phyloP scores from a whole-genome alignment of 768 basidiomycete genomes.

The Phaffia australis region DNA sequence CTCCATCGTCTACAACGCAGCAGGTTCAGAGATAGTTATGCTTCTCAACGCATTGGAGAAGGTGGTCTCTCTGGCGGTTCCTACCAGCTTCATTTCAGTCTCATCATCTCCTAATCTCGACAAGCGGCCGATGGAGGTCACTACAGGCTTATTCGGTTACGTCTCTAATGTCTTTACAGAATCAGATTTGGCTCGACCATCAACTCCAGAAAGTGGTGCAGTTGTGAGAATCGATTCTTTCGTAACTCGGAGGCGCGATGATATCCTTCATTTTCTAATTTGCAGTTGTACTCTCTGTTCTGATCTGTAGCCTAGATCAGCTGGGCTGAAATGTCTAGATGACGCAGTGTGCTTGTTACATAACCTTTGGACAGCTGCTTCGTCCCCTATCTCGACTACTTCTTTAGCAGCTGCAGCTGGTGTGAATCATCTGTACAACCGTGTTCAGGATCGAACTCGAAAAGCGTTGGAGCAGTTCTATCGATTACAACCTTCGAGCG shows the following conservation, averaged over 20 bases:
- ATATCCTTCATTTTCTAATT: conserved; percentile 37
- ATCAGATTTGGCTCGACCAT: too few species aligned
- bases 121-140: not conserved
- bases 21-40: conserved; percentile 50
- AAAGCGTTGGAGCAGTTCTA: conserved; percentile 78
- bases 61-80: conserved; percentile 60
- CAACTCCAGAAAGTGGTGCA: too few species aligned
- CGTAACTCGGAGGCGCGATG: conserved; percentile 34
- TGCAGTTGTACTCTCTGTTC: not conserved
- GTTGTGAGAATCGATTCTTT: not conserved
- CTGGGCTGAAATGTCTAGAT: conserved; percentile 64
- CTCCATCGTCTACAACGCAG: conserved; percentile 4
- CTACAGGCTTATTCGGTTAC: conserved; percentile 62
- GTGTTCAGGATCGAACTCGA: conserved; percentile 45
- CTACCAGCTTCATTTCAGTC: conserved; percentile 36
- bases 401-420: not conserved
- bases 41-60: conserved; percentile 74
- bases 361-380: conserved; percentile 51
- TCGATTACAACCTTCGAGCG: conserved; percentile 64
- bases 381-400: not conserved
- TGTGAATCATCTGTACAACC: not conserved
- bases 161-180: conserved; percentile 80
- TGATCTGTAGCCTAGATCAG: conserved; percentile 51
- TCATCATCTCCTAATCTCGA: too few species aligned
- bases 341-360: conserved; percentile 72